These are phyloP conservation scores for Cytospora schulzeri DNA, from an alignment of 2,329 filamentous ascomycete species.

Conservation along the genomic window DNA sequence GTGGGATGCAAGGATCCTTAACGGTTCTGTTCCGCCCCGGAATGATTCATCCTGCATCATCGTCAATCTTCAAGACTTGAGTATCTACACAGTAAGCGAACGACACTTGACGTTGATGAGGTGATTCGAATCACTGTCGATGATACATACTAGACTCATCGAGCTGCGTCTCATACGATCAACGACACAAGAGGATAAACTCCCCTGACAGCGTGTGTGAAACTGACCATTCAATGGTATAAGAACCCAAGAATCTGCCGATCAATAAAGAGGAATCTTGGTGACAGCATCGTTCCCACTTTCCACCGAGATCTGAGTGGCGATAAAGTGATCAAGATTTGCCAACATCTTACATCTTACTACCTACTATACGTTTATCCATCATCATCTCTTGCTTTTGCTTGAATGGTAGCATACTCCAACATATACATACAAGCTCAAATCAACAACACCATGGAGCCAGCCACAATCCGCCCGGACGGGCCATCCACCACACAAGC, in stretches of 20 bases:
- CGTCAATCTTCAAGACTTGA: background rate
- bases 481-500: constrained; percentile 41
- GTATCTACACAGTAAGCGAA: background rate
- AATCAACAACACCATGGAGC: constrained; percentile 17
- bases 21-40: constrained; percentile 5
- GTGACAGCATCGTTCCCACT: background rate
- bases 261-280: background rate
- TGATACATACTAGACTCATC: background rate
- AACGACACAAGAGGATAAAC: background rate
- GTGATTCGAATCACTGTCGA: background rate
- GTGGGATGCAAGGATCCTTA: no score
- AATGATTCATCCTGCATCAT: constrained; percentile 21
- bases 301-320: background rate
- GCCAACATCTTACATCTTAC: background rate
- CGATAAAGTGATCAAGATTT: background rate
- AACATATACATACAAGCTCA: background rate
- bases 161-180: no score
- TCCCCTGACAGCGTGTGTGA: background rate
- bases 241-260: background rate
- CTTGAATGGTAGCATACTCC: background rate
- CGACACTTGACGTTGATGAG: constrained; percentile 7
- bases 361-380: no score
- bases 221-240: background rate
- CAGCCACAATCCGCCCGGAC: constrained; percentile 12
- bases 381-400: background rate